Conservation (phyloP, 1,284 basidiomycete genomes). For the Schizopora paradoxa region DNA sequence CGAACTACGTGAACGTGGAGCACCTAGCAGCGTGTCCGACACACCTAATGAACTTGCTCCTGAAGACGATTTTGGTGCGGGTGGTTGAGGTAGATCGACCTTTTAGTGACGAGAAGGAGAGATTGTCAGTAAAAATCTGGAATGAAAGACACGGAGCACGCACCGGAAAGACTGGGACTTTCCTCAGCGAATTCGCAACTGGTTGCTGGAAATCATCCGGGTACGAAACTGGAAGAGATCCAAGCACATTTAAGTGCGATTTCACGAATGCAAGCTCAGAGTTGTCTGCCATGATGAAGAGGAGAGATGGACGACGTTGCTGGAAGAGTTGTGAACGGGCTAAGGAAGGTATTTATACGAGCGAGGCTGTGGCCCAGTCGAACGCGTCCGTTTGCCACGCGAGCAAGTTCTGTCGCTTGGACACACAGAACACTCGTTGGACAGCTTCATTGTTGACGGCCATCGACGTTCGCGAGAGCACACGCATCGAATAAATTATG, state of each 20-base stretch:
- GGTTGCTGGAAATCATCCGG: conserved; percentile 75
- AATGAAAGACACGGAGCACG: conserved; percentile 26
- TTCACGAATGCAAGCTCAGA: conserved; percentile 70
- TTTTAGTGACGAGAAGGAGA: too few relatives aligned
- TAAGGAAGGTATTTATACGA: neutral
- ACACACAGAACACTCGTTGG: too few relatives aligned
- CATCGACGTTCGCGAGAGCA: conserved; percentile 18
- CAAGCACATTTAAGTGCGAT: conserved; percentile 64
- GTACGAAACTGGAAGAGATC: conserved; percentile 65
- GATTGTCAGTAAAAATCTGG: neutral
- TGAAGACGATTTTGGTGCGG: conserved; percentile 39
- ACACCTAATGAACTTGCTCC: conserved; percentile 33
- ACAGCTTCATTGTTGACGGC: conserved; percentile 3
- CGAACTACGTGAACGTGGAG: conserved; percentile 1
- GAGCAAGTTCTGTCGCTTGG: too few relatives aligned
- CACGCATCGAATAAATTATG: conserved; percentile 24
- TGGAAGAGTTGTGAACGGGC: neutral
- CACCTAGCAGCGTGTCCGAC: neutral
- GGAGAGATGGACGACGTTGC: neutral
- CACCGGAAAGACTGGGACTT: conserved; percentile 68
- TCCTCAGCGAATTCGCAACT: conserved; percentile 63
- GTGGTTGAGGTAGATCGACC: conserved; percentile 55
- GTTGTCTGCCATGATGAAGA: conserved; percentile 49
- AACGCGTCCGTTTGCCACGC: neutral
- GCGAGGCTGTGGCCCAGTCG: neutral